Percentiles rank a stretch among this genome's conserved stretches.
Evolutionary conservation across 192 early-diverging fungal species (phyloP).

Genomic region (Radiomyces spectabilis): DNA sequence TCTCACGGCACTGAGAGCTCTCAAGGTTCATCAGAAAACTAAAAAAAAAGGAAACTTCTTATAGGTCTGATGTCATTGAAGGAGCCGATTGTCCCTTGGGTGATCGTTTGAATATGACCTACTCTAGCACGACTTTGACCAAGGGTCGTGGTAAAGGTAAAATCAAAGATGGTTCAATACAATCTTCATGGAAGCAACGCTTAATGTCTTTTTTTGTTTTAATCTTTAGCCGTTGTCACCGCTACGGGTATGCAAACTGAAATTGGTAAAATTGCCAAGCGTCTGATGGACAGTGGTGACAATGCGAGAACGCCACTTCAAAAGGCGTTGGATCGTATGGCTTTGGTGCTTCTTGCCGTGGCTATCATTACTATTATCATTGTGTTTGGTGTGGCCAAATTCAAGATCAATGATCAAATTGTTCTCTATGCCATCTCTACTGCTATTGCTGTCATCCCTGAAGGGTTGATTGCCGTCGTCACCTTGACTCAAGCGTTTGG

Average conservation of each 20-base stretch:
- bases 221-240: constrained; percentile 80
- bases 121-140: constrained; percentile 83
- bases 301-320: constrained; percentile 57
- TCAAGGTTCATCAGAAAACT: too few relatives aligned
- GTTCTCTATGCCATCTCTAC: constrained; percentile 78
- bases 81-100: constrained; percentile 69
- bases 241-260: constrained; percentile 82
- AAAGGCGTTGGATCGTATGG: constrained; percentile 66
- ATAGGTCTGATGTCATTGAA: constrained; percentile 48
- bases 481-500: constrained; percentile 92
- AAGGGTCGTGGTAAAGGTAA: constrained; percentile 90
- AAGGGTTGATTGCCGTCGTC: constrained; percentile 92
- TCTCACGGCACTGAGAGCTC: not conserved
- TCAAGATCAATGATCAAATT: constrained; percentile 50
- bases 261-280: constrained; percentile 86
- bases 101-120: constrained; percentile 91
- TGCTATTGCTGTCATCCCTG: constrained; percentile 89
- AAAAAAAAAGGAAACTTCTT: too few relatives aligned
- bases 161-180: too few relatives aligned
- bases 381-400: constrained; percentile 69
- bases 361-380: constrained; percentile 73
- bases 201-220: too few relatives aligned
- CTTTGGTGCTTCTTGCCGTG: constrained; percentile 68
- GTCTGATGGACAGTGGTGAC: constrained; percentile 55
- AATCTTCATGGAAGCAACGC: constrained; percentile 43